Percentiles rank a stretch among this genome's conserved stretches.
Evolutionary conservation across 1,284 basidiomycete genomes (phyloP).

Genomic region (Gomphus bonarii): DNA sequence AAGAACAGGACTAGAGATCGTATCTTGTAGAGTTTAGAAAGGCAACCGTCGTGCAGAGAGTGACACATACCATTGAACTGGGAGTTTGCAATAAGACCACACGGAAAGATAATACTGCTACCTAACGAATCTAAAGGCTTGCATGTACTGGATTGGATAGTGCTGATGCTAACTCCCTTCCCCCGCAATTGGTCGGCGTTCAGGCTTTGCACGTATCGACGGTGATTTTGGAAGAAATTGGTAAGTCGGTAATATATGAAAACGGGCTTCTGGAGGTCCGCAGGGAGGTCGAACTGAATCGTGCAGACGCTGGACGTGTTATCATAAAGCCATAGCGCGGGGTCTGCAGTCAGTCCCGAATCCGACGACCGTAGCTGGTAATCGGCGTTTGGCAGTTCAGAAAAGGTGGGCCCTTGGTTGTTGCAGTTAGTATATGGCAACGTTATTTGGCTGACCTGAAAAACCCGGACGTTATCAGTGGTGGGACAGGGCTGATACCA

Average conservation of each 20-base stretch:
- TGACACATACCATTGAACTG: conserved; percentile 79
- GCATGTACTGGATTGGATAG: conserved; percentile 72
- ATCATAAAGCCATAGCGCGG: conserved; percentile 64
- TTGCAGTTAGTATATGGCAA: conserved; percentile 96
- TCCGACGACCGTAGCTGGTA: conserved; percentile 64
- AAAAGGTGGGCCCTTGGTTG: conserved; percentile 40
- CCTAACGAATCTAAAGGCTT: conserved; percentile 67
- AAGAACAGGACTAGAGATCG: conserved; percentile 58
- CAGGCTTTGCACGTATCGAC: conserved; percentile 92
- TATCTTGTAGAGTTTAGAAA: conserved; percentile 42
- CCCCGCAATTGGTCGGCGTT: conserved; percentile 83
- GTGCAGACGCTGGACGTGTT: conserved; percentile 48
- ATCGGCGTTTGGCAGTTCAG: conserved; percentile 51
- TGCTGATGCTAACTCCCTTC: conserved; percentile 39
- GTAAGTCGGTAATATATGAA: conserved; percentile 96
- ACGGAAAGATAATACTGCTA: conserved; percentile 75
- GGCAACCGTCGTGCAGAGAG: background rate
- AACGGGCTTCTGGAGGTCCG: conserved; percentile 65
- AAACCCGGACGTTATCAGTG: background rate
- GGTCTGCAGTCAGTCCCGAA: conserved; percentile 32
- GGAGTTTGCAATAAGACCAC: conserved; percentile 97
- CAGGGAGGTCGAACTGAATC: conserved; percentile 76
- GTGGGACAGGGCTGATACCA: background rate
- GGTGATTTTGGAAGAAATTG: conserved; percentile 97
- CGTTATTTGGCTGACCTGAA: conserved; percentile 82